These are phyloP conservation scores for Saccharomycopsis sp. DNA, from an alignment of 805 yeast genomes.

Conservation along the genomic window DNA sequence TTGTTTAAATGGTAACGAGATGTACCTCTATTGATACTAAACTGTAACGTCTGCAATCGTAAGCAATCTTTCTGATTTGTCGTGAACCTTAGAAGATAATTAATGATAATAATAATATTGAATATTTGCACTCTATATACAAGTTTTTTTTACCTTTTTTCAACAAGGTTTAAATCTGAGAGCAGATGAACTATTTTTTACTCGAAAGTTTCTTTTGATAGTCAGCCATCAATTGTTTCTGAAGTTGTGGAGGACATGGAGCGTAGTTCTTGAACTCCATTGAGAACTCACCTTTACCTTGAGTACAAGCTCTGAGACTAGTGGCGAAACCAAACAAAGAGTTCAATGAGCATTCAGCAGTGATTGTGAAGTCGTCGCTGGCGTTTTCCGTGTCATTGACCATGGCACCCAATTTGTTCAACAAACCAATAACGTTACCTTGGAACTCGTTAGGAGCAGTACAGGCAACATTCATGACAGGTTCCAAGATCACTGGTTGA, in stretches of 20 bases:
- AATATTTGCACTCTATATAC: background rate
- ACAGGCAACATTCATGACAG: slow-evolving; percentile 88
- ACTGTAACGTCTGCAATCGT: too few relatives aligned
- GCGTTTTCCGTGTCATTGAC: slow-evolving; percentile 92
- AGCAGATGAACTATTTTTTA: slow-evolving; percentile 26
- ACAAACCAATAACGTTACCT: slow-evolving; percentile 80
- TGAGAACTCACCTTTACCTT: slow-evolving; percentile 97
- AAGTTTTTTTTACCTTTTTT: background rate
- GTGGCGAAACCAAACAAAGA: slow-evolving; percentile 96
- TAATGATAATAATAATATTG: background rate
- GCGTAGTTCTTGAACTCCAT: slow-evolving; percentile 90
- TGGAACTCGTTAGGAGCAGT: slow-evolving; percentile 97
- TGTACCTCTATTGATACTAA: too few relatives aligned
- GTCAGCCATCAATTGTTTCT: slow-evolving; percentile 81
- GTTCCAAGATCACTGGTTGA: slow-evolving; percentile 85
- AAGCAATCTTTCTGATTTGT: too few relatives aligned
- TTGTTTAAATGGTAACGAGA: too few relatives aligned
- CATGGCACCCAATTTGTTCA: slow-evolving; percentile 87
- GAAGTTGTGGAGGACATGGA: slow-evolving; percentile 85
- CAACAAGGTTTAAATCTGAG: background rate
- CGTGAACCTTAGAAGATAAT: too few relatives aligned
- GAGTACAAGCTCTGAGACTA: slow-evolving; percentile 89
- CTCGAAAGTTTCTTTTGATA: slow-evolving; percentile 49
- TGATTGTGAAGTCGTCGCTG: slow-evolving; percentile 85
- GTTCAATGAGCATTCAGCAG: slow-evolving; percentile 94